Conservation (phyloP, 2,329 filamentous ascomycete species). For the Fusarium sororula region DNA sequence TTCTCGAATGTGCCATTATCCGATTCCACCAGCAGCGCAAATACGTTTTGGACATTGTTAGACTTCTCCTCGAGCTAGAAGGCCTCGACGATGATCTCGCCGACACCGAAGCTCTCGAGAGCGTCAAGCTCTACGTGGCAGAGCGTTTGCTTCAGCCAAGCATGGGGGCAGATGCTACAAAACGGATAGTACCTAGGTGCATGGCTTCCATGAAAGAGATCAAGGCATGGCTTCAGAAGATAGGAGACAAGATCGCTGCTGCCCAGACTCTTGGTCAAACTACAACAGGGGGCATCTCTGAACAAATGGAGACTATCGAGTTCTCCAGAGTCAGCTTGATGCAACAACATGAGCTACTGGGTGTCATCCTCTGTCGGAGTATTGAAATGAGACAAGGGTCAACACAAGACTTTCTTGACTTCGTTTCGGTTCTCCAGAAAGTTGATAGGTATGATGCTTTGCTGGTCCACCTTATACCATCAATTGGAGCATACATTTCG, state of each 20-base stretch:
- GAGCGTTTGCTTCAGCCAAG: conserved; percentile 46
- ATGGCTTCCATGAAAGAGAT: conserved; percentile 79
- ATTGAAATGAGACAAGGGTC: conserved; percentile 79
- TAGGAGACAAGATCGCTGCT: conserved; percentile 80
- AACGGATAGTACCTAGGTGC: conserved; percentile 77
- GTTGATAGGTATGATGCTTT: conserved; percentile 80
- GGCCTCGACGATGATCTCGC: conserved; percentile 63
- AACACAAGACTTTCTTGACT: conserved; percentile 75
- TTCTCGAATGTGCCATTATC: conserved; percentile 82
- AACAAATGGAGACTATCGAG: conserved; percentile 80
- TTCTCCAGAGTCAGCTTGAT: conserved; percentile 82
- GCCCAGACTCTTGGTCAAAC: conserved; percentile 76
- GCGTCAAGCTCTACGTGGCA: conserved; percentile 49
- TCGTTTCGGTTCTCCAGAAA: conserved; percentile 74
- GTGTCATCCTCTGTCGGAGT: conserved; percentile 80
- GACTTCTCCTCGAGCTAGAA: conserved; percentile 78
- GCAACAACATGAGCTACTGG: conserved; percentile 89
- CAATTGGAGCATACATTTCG: conserved; percentile 79
- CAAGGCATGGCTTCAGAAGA: conserved; percentile 77
- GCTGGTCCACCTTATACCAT: conserved; percentile 82
- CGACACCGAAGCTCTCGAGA: conserved; percentile 45
- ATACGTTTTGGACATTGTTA: conserved; percentile 83
- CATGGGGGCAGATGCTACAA: conserved; percentile 52
- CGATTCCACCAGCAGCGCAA: conserved; percentile 88
- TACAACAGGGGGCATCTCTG: conserved; percentile 56